phyloP scores from a whole-genome alignment of 306 rosid species.

The Boehmeria nivea region DNA sequence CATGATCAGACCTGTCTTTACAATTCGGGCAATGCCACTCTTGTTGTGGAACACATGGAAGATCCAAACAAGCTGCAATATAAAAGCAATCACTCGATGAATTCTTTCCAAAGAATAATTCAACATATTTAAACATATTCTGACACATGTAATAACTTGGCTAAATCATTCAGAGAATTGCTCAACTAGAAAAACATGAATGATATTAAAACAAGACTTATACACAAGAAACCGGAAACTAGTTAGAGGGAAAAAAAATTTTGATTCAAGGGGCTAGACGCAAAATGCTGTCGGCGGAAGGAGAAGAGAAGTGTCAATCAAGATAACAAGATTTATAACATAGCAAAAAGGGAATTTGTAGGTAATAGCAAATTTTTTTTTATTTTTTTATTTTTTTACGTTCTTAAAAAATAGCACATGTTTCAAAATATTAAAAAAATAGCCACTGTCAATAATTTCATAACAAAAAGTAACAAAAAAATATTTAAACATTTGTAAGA shows the following conservation, averaged over 20 bases:
- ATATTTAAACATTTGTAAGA: too few relatives aligned
- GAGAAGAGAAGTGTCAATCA: too few relatives aligned
- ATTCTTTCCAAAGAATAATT: neutral
- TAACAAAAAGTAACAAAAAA: too few relatives aligned
- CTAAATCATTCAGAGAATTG: neutral
- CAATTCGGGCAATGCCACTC: slow-evolving; percentile 86
- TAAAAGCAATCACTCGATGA: neutral
- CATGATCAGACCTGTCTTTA: slow-evolving; percentile 57
- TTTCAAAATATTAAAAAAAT: too few relatives aligned
- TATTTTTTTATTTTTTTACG: too few relatives aligned
- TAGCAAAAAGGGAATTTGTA: too few relatives aligned
- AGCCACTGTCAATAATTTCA: too few relatives aligned
- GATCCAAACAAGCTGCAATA: slow-evolving; percentile 80
- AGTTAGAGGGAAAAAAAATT: neutral
- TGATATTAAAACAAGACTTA: neutral
- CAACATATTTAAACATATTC: neutral
- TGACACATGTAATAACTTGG: neutral
- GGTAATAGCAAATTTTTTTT: too few relatives aligned
- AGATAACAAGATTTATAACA: too few relatives aligned
- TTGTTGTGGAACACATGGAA: slow-evolving; percentile 51
- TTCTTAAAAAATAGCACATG: too few relatives aligned
- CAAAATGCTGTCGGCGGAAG: too few relatives aligned
- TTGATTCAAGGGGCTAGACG: too few relatives aligned
- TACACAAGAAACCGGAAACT: neutral
- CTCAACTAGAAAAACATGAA: slow-evolving; percentile 3